phyloP scores from a whole-genome alignment of 495 filamentous ascomycete species.

The Cercophora samala region DNA sequence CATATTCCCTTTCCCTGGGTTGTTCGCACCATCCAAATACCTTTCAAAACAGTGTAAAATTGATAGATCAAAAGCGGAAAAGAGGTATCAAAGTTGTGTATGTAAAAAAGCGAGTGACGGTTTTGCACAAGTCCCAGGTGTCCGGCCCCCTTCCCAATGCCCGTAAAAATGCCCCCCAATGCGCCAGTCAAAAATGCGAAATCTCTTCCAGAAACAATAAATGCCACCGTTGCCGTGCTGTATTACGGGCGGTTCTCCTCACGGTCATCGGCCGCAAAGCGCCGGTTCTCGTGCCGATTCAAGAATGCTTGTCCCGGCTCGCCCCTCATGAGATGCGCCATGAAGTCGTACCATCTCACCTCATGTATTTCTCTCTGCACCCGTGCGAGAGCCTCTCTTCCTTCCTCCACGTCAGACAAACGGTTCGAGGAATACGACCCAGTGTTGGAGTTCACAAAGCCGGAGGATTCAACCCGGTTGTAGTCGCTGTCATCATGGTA shows the following conservation, averaged over 20 bases:
- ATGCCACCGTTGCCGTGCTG: not conserved
- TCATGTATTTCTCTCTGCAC: not conserved
- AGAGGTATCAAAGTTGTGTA: constrained; percentile 21
- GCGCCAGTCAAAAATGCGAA: not conserved
- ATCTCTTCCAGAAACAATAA: not conserved
- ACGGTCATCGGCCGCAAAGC: not conserved
- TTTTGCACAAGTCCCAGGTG: not conserved
- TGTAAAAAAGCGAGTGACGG: not conserved
- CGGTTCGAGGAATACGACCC: not conserved
- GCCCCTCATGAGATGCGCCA: not conserved
- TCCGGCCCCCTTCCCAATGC: not conserved
- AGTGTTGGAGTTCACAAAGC: not conserved
- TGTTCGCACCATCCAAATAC: not conserved
- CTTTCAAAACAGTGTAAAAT: not conserved
- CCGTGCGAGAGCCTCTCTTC: not conserved
- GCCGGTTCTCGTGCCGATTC: not conserved
- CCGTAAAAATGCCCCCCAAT: not conserved
- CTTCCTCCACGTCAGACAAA: not conserved
- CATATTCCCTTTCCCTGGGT: not conserved
- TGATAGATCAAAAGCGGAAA: not conserved
- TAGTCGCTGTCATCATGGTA: not conserved
- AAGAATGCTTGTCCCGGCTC: not conserved
- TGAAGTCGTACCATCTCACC: not conserved
- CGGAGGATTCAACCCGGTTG: not conserved
- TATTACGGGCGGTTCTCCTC: not conserved